Evolutionary conservation across 2,329 filamentous ascomycete genomes (phyloP).

Genomic region (Tolypocladium sp.): DNA sequence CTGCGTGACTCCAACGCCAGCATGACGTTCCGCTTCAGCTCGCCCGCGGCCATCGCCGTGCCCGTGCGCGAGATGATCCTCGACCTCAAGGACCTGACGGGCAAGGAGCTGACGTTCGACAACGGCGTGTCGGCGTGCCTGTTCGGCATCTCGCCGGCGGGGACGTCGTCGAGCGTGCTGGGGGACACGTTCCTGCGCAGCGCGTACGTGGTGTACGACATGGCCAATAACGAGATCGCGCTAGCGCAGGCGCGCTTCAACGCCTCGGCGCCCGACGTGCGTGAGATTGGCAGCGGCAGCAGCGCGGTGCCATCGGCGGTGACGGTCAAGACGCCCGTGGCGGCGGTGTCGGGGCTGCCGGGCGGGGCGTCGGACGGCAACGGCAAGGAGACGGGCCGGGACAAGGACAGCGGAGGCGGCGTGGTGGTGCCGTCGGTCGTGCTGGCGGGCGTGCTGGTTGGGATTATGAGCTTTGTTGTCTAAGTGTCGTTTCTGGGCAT

Average conservation of each 20-base stretch:
- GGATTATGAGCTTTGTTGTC: neutral
- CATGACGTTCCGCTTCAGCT: slow-evolving; percentile 45
- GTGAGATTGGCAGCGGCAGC: slow-evolving; percentile 44
- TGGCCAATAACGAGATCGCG: slow-evolving; percentile 62
- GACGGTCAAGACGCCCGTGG: slow-evolving; percentile 35
- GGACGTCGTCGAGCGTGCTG: slow-evolving; percentile 47
- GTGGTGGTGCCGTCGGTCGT: neutral
- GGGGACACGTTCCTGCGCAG: slow-evolving; percentile 69
- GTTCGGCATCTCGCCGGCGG: slow-evolving; percentile 57
- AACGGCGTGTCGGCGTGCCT: slow-evolving; percentile 50
- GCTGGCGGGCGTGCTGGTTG: neutral
- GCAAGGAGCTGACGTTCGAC: slow-evolving; percentile 38
- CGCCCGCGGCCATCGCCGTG: slow-evolving; percentile 41
- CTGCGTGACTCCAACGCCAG: slow-evolving; percentile 28
- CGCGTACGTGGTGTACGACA: slow-evolving; percentile 68
- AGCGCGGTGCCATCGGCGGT: slow-evolving; percentile 45
- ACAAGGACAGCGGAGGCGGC: slow-evolving; percentile 4
- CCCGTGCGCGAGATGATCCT: slow-evolving; percentile 51
- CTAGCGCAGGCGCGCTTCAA: slow-evolving; percentile 60
- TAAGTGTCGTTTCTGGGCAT: too few species aligned
- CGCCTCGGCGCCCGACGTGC: slow-evolving; percentile 32
- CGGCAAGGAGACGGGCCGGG: neutral
- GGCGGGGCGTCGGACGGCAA: neutral
- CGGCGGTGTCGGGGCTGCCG: slow-evolving; percentile 36
- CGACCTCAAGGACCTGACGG: slow-evolving; percentile 35